These are phyloP conservation scores for Knoxia roxburghii DNA, from an alignment of 257 asterid species.

Conservation along the genomic window DNA sequence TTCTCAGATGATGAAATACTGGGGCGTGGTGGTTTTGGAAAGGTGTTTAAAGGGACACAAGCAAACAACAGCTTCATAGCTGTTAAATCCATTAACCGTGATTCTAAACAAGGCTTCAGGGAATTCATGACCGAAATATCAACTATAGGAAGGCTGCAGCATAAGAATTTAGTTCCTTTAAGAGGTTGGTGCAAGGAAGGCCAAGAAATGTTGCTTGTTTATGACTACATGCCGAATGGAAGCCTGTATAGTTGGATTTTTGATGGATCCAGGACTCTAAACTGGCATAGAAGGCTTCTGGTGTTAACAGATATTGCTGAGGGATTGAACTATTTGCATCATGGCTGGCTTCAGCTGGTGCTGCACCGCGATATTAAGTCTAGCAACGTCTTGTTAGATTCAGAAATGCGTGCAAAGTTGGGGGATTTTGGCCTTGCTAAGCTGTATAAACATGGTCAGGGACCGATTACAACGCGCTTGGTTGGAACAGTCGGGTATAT, in stretches of 20 bases:
- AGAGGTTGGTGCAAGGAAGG: slow-evolving; percentile 24
- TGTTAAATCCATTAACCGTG: slow-evolving; percentile 15
- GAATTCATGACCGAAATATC: slow-evolving; percentile 23
- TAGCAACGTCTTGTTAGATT: slow-evolving; percentile 18
- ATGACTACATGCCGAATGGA: slow-evolving; percentile 20
- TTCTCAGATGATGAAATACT: slow-evolving; percentile 12
- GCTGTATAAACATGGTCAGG: slow-evolving; percentile 14
- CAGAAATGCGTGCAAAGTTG: slow-evolving; percentile 9
- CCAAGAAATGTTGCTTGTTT: slow-evolving; percentile 14
- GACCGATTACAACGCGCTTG: background rate
- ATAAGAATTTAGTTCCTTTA: slow-evolving; percentile 18
- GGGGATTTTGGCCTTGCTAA: slow-evolving; percentile 22
- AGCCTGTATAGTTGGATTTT: slow-evolving; percentile 17
- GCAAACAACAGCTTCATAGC: slow-evolving; percentile 10
- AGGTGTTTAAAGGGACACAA: slow-evolving; percentile 18
- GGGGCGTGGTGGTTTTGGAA: slow-evolving; percentile 22
- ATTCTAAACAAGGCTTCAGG: slow-evolving; percentile 15
- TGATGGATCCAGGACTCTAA: background rate
- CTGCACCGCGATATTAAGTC: slow-evolving; percentile 20
- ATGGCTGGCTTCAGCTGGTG: slow-evolving; percentile 22
- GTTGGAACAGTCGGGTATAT: slow-evolving; percentile 23
- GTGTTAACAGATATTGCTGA: slow-evolving; percentile 14
- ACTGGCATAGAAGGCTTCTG: slow-evolving; percentile 15
- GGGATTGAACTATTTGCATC: slow-evolving; percentile 18
- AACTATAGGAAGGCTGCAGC: slow-evolving; percentile 20